Evolutionary conservation across 371 early-diverging fungal species (phyloP), one percentile per base, ranked within the genome.

Genomic region (Mortierella sp.): DNA sequence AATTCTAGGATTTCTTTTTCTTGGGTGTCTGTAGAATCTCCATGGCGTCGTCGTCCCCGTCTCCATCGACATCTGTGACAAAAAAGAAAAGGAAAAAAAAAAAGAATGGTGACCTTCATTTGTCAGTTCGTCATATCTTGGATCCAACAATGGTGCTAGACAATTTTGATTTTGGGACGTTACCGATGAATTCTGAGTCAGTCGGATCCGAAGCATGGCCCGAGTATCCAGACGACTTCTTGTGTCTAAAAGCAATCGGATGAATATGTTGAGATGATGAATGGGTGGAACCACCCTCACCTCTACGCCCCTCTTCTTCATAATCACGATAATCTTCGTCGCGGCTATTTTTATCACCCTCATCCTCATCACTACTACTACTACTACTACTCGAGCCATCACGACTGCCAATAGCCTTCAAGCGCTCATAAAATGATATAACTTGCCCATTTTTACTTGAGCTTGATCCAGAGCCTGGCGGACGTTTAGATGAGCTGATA

Each of bases 381-480:
- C 61, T 60, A 21, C 64, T 60, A 32, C 76, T 70, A 38, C 67
- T 70, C 19, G 63, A 19, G 15, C 64, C 71, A 22, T 71, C 71
- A 50, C 45, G 66, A 58, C 71, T 63, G 8, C 68, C 76, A 58
- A 76, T 76, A 38, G 76, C 76, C 38, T 45, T 70, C 70, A 76
- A 63, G 71, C 71, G 55, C 52, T 71, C 76, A 71, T 66, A 67
- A 71, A 72, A 77, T 52, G 69, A 77, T 63, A 63, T 63, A 63
- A 77, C 78, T 78, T 73, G 73, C 78, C 78, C 78, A 72, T 78
- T 78, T 65, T 73, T 78, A 62, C 74, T 73, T 73, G 70, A 58
- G 28, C 62, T 22, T 6, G 68, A 64, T 24, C 69, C 64, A 9
- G 74, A 74, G 3, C 78, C 78, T 40, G 78, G 72, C 6, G 78